Base-by-base conservation (phyloP, 148 eudicot species). In the Chenopodium formosanum region DNA sequence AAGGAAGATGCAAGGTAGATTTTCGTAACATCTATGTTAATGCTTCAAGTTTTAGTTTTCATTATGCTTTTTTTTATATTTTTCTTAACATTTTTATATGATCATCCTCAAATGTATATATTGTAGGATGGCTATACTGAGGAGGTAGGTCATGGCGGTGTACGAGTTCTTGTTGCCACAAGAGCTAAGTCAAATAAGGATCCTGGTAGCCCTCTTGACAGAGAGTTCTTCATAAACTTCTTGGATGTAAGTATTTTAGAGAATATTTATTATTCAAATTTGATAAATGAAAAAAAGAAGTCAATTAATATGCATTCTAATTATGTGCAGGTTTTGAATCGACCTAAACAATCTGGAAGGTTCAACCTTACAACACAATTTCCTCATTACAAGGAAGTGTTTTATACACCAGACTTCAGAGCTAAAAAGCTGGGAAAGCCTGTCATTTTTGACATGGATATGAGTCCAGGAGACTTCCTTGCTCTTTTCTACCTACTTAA, bases 401-500 rank as follows among this genome's bases (percentile, higher is more conserved):
- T 85, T 7, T 86, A 85, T 82, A 86, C 81, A 79, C 96, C 98
- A 63, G 83, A 90, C 81, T 86, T 89, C 31, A 23, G 70, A 23
- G 86, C 89, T 52, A 87, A 73, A 70, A 83, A 73, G 76, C 84
- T 89, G 0, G 97, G 97, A 73, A 90, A 84, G 74, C 87, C 86
- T 62, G 87, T 93, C 11, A 86, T 95, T 40, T 95, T 95, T 56
- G 98, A 95, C 84, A 93, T 92, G 93, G 98, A 95, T 86, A 93
- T 92, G 98, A 93, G 97, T 79, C 92, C 90, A 53, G 98, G 98
- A 47, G 97, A 95, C 79, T 93, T 93, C 82, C 70, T 95, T 64
- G 90, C 98, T 63, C 89, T 95, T 19, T 79, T 95, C 73, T 95
- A 92, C 86, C 96, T 95, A 29, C 97, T 95, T 22, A 95, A 95